Evolutionary conservation across 208 protist genomes (phyloP).

Genomic region (Leishmania aethiopica): DNA sequence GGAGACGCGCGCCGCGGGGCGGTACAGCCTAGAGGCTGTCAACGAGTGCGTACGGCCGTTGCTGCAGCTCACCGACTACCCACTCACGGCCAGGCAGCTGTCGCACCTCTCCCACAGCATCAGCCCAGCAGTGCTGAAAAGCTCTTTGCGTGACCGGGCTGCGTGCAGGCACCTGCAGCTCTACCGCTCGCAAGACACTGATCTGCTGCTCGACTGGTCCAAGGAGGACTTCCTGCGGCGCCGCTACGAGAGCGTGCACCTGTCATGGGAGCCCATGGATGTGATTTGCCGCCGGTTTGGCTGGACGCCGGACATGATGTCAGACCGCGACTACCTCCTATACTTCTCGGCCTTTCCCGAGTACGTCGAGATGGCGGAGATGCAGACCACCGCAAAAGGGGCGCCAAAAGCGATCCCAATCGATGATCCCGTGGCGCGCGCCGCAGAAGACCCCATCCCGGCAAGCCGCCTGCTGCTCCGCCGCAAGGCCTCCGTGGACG

Average conservation of each 20-base stretch:
- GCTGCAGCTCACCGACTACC: slow-evolving; percentile 87
- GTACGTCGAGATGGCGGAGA: slow-evolving; percentile 81
- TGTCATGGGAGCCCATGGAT: slow-evolving; percentile 90
- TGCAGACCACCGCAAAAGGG: slow-evolving; percentile 47
- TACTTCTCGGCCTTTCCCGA: slow-evolving; percentile 83
- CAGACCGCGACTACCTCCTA: slow-evolving; percentile 77
- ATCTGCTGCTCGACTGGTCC: slow-evolving; percentile 87
- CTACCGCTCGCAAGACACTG: slow-evolving; percentile 79
- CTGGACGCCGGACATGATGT: slow-evolving; percentile 74
- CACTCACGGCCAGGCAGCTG: slow-evolving; percentile 75
- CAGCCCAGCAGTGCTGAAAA: slow-evolving; percentile 61
- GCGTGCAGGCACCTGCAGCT: slow-evolving; percentile 72
- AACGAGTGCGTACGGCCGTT: slow-evolving; percentile 85
- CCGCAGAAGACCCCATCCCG: slow-evolving; percentile 53
- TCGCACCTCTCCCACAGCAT: slow-evolving; percentile 63
- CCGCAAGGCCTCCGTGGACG: slow-evolving; percentile 50
- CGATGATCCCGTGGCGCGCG: slow-evolving; percentile 52
- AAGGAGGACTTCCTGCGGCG: slow-evolving; percentile 88
- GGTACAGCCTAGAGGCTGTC: slow-evolving; percentile 69
- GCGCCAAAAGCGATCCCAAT: slow-evolving; percentile 62
- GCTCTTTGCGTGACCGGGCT: slow-evolving; percentile 57
- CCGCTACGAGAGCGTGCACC: slow-evolving; percentile 91
- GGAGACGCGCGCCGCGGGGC: slow-evolving; percentile 59
- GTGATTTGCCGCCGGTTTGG: slow-evolving; percentile 81
- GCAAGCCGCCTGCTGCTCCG: slow-evolving; percentile 78